Evolutionary conservation across 352 stramenopile species (phyloP), one percentile per base, ranked within the genome.

Genomic region (Globisporangium mamillatum): DNA sequence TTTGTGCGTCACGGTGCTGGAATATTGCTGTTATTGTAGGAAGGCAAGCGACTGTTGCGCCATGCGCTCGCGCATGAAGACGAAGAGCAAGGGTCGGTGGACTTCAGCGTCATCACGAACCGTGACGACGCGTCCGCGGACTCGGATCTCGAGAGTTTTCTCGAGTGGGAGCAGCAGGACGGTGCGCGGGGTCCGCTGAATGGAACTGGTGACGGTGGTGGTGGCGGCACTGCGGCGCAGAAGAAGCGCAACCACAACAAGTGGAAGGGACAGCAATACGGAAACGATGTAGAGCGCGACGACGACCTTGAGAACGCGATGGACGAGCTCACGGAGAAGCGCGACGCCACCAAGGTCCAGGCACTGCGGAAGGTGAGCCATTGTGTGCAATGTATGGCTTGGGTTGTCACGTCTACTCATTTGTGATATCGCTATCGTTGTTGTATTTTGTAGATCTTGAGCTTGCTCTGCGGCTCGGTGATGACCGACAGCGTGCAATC

Each of bases 261-360:
- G 72, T 72, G 75, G 66, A 76, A 76, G 48, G 69, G 72, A n/a
- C 61, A 80, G 36, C 72, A 79, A 4, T 71, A 82, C 32, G 63
- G 75, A n/a, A 64, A 71, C 6, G 65, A 65, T 18, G 58, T 25
- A 10, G 75, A 75, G 18, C 73, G 74, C 41, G 63, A 81, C n/a
- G 64, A 75, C 9, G 79, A 81, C 36, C 76, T 90, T 24, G 78
- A 90, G 54, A 71, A 77, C 5, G 77, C 77, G 6, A 77, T 89
- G 27, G 82, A 87, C 54, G 70, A 86, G 64, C 78, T 91, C 52
- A 72, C 53, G 22, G 82, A 91, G 73, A 91, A 91, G 75, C 78
- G 82, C 52, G 82, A 91, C 63, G 74, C 74, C 20, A 84, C 75
- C 50, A 89, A 89, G 66, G 70, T 88, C 64, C 64, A 75, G n/a